Base-by-base conservation (phyloP, 2,329 filamentous ascomycete species). In the Phoma herbarum region DNA sequence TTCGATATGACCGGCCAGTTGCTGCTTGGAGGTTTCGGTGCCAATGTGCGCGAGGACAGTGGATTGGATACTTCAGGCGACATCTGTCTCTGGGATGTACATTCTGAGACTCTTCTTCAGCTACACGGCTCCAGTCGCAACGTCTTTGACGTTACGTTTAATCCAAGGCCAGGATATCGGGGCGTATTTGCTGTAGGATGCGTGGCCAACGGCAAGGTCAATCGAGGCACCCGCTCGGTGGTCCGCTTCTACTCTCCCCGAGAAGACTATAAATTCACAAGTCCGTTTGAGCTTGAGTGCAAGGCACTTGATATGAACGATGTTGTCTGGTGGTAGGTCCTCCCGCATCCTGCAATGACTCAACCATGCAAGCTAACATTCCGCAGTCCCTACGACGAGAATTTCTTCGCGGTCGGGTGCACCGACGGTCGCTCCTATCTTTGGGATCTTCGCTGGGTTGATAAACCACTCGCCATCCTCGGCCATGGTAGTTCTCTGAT, bases 291-390 rank as follows among this genome's bases (percentile, higher is more conserved):
- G 56, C 79, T 85, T 35, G 82, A 87, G 47, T 88, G 86, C 63
- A 81, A 81, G 23, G 86, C 86, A 0, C 67, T 81, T 8, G 86
- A 89, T 69, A 86, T 88, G 64, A 88, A 88, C 55, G 85, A 88
- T 57, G 77, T 88, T 0, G 76, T 83, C 0, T 84, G 83, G 63
- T 84, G 81, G 71, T 72, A 66, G 65, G 70, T 62, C 26, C 12
- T 28, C 14, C 29, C 8, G 10, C 2, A 45, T n/a, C 7, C 4
- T 44, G 18, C 12, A 2, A 28, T 31, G 33, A 5, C 16, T 23
- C 20, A 14, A 29, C 4, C 20, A 47, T 52, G 18, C 9, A 42
- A 37, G 9, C 53, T 63, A 12, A 59, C 31, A 28, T 7, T 7
- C 10, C 71, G 68, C 55, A 79, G 78, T 55, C 81, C 81, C 0